Base-by-base conservation (phyloP, 768 basidiomycete species). In the Hebeloma cylindrosporum region DNA sequence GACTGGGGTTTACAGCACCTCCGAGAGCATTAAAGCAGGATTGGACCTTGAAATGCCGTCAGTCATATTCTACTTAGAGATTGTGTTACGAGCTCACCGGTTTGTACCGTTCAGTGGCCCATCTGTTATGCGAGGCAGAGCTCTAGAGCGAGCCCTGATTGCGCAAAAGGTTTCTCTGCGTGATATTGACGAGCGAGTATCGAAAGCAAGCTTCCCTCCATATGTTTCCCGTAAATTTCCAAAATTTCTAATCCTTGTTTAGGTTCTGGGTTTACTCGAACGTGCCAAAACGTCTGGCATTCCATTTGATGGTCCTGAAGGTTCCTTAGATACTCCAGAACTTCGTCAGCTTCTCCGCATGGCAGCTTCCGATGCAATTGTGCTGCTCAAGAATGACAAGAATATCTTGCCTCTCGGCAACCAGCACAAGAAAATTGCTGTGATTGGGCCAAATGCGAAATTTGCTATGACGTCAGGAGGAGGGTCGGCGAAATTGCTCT, bases 31-130 rank as follows among this genome's bases (percentile, higher is more conserved):
- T 56, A 78, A 79, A 46, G 82, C 83, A 7, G 82, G 82, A 0
- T 59, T 84, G 11, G 80, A 84, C 53, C 64, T 84, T 16, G 83
- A 85, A 56, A 82, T 80, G 79, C 79, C 79, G 65, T 74, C 57
- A 31, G 68, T 62, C 2, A 18, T 25, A 14, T 35, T 34, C 9
- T 31, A 7, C 14, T 26, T 47, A 5, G 9, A 21, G 17, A 9
- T 25, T 20, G 18, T 22, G n/a, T n/a, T n/a, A 4, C 10, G 66
- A 52, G 69, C 70, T 28, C 72, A 69, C 71, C 63, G 69, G 14
- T 65, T 64, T 0, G 53, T 62, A 13, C 6, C 37, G 18, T 28
- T 31, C 46, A 74, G 73, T 4, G 77, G 77, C 1, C 75, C 77
- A 2, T 60, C 73, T 0, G 58, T 74, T 44, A 70, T 69, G 78